These are phyloP conservation scores for Stromatinia cepivora DNA, from an alignment of 2,329 filamentous ascomycete species.

Conservation along the genomic window DNA sequence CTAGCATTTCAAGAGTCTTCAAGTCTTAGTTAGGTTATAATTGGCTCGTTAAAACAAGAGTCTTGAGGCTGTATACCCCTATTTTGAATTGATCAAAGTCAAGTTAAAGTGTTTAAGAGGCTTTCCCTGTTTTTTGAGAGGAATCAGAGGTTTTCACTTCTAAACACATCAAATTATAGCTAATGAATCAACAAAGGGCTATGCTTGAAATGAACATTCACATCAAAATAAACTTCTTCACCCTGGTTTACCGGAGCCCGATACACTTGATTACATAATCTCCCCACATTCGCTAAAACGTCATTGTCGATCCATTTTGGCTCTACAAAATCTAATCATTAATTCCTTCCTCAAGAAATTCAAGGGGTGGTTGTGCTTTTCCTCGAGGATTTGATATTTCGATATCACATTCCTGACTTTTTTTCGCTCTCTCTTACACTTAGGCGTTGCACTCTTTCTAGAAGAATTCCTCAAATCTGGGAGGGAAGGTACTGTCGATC, in stretches of 20 bases:
- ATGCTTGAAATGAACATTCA: slow-evolving; percentile 5
- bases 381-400: not conserved
- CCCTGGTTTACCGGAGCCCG: not conserved
- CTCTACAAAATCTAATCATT: not conserved
- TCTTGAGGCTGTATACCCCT: not conserved
- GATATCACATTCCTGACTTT: not conserved
- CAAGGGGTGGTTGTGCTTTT: not conserved
- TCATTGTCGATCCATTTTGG: slow-evolving; percentile 1
- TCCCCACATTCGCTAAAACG: slow-evolving; percentile 13
- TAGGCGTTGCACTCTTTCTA: not conserved
- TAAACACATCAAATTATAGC: not conserved
- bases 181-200: not conserved
- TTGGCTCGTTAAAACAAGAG: not conserved
- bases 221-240: not conserved
- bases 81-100: not conserved
- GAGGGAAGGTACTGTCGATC: slow-evolving; percentile 2
- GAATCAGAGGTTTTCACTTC: too few species aligned
- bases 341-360: not conserved
- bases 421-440: not conserved
- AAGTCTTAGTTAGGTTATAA: not conserved
- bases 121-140: too few species aligned
- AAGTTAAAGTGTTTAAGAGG: not conserved
- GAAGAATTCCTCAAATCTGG: not conserved
- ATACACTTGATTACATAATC: not conserved
- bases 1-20: not conserved